Base-by-base conservation (phyloP, 495 filamentous ascomycete genomes). In the Neurospora sp. region DNA sequence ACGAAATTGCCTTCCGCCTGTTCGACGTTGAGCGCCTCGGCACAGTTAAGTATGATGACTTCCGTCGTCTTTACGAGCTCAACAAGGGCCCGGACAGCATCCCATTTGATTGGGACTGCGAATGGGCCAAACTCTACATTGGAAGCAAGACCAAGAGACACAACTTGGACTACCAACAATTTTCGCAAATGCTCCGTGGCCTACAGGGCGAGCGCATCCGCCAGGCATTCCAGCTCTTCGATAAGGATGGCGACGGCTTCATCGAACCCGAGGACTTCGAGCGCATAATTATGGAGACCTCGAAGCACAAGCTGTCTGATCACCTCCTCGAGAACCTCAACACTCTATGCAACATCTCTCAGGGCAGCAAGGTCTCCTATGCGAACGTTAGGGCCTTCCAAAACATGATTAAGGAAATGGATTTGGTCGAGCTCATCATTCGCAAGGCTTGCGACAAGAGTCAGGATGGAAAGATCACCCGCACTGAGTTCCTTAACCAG, bases 331-430 rank as follows among this genome's bases (percentile, higher is more conserved):
- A 96, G 41, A 94, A 98, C 81, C 89, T 98, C 37, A 93, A 92
- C 71, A 94, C 94, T 4, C 87, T 99, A 69, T 98, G 95, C 87
- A 98, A 98, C 81, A 96, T 99, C 79, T 93, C 93, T 1, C 85
- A 91, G 18, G 91, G 94, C 69, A 96, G 87, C 83, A 97, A 96
- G 81, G 96, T 99, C 71, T 97, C 93, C 38, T 99, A 99, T 77
- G 94, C 96, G 73, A 97, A 97, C 80, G 96, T 99, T 6, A 89
- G 96, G 41, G 96, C 96, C 14, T 99, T 99, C 84, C 94, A 97
- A 82, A 99, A 99, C 76, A 87, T 99, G 77, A 93, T 99, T 77
- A 88, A 90, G 72, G 94, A 98, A 84, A 98, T 99, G 94, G 96
- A 99, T 77, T 87, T 97, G 80, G 93, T 98, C 47, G 96, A 99